Base-by-base conservation (phyloP, 1,139 yeast genomes). In the Yamadazyma diddensiae region DNA sequence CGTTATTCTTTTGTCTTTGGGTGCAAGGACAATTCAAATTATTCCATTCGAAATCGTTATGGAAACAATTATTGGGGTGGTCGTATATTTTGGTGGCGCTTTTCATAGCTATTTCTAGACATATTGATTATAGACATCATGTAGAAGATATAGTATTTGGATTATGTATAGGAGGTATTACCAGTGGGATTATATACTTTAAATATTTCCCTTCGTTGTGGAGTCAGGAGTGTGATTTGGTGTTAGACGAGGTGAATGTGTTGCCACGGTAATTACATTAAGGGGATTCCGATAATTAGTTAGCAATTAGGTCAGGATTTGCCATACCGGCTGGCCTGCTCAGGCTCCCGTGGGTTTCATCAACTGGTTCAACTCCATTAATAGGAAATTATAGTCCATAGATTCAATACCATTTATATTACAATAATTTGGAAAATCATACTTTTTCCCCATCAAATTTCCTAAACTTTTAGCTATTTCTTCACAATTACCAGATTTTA, bases 71-170 rank as follows among this genome's bases (percentile, higher is more conserved):
- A 11, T 13, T 41, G 9, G 43, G 52, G 11, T 47, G 45, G 32
- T 28, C 39, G 18, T 70, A 70, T 5, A 33, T 63, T 8, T 28
- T 60, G 12, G 49, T 63, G 24, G 70, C 69, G 0, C 35, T 50
- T 3, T 63, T 64, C 42, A 55, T 65, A 34, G 70, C 67, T 2
- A 49, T 65, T 22, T 58, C 64, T 35, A 47, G 72, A 41, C 59
- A 66, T 14, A 66, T 63, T 39, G 74, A 68, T 46, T 66, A 68
- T 43, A 53, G 73, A 34, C 74, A 68, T 43, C 73, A 67, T 43
- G 62, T 64, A 33, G 55, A 57, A 29, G 74, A 68, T 38, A 57
- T 68, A n/a, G 36, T 52, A 5, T 49, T 65, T 29, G 74, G 74
- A 0, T 52, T 60, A 5, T 23, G 42, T 1, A 53, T 67, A 25